Percentiles rank a stretch among this genome's conserved stretches.
Conservation (phyloP, 345 rosid species). For the Luvunga scandens region DNA sequence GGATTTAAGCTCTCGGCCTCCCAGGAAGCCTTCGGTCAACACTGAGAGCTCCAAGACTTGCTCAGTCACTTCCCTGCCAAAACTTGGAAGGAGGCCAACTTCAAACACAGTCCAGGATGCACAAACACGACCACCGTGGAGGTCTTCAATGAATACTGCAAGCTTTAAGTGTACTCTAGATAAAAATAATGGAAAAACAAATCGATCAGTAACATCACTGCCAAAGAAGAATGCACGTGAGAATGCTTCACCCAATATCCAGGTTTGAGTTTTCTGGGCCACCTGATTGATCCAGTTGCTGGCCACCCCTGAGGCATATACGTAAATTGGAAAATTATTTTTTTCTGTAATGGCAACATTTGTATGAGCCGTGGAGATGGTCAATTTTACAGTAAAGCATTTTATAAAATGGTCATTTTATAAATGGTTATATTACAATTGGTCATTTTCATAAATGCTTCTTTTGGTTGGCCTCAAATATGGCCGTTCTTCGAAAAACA, state of each 20-base stretch:
- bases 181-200: conserved; percentile 35
- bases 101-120: conserved; percentile 27
- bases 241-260: conserved; percentile 72
- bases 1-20: conserved; percentile 37
- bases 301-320: not conserved
- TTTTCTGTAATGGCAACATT: too few species aligned
- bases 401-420: too few species aligned
- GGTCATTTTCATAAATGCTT: too few species aligned
- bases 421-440: too few species aligned
- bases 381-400: too few species aligned
- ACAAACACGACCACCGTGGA: conserved; percentile 25
- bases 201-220: conserved; percentile 32
- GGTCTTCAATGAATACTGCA: conserved; percentile 31
- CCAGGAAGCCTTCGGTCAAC: conserved; percentile 31
- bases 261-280: conserved; percentile 17
- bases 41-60: conserved; percentile 33
- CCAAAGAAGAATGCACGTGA: conserved; percentile 49
- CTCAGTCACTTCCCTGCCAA: conserved; percentile 40
- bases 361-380: too few species aligned
- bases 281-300: not conserved
- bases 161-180: conserved; percentile 27
- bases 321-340: conserved; percentile 12
- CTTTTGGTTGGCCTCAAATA: too few species aligned
- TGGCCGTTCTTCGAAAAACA: too few species aligned
- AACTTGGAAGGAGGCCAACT: conserved; percentile 41